phyloP scores from a whole-genome alignment of 805 yeast species.

The Candida caryicola region DNA sequence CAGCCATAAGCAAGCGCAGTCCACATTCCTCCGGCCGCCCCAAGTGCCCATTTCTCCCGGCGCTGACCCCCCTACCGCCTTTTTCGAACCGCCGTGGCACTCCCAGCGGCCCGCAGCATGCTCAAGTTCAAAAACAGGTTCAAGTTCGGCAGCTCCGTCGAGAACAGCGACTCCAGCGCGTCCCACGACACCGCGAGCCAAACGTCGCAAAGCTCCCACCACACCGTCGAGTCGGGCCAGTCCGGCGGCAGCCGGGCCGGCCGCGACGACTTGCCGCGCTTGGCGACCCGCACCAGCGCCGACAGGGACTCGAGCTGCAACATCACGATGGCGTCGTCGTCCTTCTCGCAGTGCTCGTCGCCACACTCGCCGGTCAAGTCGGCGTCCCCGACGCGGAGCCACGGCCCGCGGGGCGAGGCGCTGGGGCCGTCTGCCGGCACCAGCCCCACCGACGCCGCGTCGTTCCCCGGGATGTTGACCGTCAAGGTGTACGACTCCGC shows the following conservation, averaged over 20 bases:
- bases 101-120: too few species aligned
- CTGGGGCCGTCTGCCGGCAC: constrained; percentile 1
- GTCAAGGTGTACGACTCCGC: constrained; percentile 73
- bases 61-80: too few species aligned
- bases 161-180: neutral
- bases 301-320: constrained; percentile 1
- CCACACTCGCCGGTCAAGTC: neutral
- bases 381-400: neutral
- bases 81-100: too few species aligned
- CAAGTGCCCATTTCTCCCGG: too few species aligned
- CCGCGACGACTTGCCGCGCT: neutral
- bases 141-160: constrained; percentile 22
- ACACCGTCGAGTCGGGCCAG: too few species aligned
- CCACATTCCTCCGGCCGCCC: too few species aligned
- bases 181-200: neutral
- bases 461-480: constrained; percentile 68
- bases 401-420: neutral
- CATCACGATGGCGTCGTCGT: neutral
- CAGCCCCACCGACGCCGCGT: constrained; percentile 5
- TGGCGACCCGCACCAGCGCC: neutral
- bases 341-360: neutral
- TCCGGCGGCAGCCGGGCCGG: too few species aligned
- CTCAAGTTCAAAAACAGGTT: constrained; percentile 30
- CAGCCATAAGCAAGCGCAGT: too few species aligned
- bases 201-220: neutral